Conservation (phyloP, 345 rosid species). For the Psidium guajava region DNA sequence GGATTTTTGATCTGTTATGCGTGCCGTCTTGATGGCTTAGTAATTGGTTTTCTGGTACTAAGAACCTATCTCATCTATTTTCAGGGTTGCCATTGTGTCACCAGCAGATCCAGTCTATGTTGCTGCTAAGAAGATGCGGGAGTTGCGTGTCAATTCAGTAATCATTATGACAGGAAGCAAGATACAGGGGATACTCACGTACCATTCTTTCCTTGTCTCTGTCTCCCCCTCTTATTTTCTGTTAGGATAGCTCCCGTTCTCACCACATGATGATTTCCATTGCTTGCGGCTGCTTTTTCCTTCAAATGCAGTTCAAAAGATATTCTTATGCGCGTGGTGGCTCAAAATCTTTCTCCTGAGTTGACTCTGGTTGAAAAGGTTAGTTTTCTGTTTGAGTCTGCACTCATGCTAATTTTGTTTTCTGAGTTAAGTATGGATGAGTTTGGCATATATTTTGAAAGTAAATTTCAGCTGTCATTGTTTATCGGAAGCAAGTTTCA, state of each 20-base stretch:
- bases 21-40: neutral
- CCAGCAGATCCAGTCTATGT: slow-evolving; percentile 80
- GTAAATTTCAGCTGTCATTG: neutral
- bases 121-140: slow-evolving; percentile 90
- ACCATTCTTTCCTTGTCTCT: slow-evolving; percentile 12
- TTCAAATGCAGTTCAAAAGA: slow-evolving; percentile 67
- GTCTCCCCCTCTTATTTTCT: neutral
- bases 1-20: neutral
- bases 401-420: neutral
- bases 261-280: neutral
- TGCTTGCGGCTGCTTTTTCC: neutral
- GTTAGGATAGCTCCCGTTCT: neutral
- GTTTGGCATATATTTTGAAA: neutral
- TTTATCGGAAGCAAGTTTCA: neutral
- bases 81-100: slow-evolving; percentile 63
- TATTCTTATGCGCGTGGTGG: slow-evolving; percentile 95
- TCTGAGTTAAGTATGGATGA: neutral
- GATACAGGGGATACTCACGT: slow-evolving; percentile 87
- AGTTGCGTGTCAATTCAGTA: slow-evolving; percentile 67
- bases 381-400: neutral
- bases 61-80: neutral
- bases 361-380: slow-evolving; percentile 87
- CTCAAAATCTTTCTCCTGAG: slow-evolving; percentile 88
- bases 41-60: neutral
- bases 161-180: slow-evolving; percentile 53